These are phyloP conservation scores for Pseudogymnoascus sp. DNA, from an alignment of 2,329 filamentous ascomycete species.

Conservation along the genomic window DNA sequence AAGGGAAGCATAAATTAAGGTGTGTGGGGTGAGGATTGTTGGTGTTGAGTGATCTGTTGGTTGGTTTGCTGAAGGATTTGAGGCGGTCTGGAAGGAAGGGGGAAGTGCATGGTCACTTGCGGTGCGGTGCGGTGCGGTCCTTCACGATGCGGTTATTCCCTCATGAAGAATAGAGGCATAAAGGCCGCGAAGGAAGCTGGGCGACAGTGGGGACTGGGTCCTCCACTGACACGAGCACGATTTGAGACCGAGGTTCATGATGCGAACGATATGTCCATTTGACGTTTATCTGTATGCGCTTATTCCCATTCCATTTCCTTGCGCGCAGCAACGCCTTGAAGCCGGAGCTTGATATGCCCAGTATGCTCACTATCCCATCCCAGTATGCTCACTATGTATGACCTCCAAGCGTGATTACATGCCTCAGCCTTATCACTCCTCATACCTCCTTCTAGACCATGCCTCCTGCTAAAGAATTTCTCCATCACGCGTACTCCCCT, in stretches of 20 bases:
- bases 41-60: background rate
- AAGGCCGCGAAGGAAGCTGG: background rate
- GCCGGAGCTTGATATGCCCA: background rate
- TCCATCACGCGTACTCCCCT: background rate
- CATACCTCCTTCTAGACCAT: background rate
- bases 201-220: background rate
- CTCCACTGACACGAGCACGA: background rate
- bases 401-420: conserved; percentile 1
- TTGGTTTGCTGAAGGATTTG: background rate
- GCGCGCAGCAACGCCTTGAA: background rate
- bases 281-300: background rate
- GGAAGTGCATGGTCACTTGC: background rate
- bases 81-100: background rate
- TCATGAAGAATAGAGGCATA: background rate
- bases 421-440: background rate
- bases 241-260: background rate
- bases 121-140: background rate
- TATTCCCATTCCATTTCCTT: conserved; percentile 3
- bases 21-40: background rate
- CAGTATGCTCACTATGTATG: conserved; percentile 8
- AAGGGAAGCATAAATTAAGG: background rate
- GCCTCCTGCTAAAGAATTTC: background rate
- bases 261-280: background rate
- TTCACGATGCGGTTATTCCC: background rate
- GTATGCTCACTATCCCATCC: conserved; percentile 5